Conservation (phyloP, 1,284 basidiomycete genomes). For the Pascua sp. region DNA sequence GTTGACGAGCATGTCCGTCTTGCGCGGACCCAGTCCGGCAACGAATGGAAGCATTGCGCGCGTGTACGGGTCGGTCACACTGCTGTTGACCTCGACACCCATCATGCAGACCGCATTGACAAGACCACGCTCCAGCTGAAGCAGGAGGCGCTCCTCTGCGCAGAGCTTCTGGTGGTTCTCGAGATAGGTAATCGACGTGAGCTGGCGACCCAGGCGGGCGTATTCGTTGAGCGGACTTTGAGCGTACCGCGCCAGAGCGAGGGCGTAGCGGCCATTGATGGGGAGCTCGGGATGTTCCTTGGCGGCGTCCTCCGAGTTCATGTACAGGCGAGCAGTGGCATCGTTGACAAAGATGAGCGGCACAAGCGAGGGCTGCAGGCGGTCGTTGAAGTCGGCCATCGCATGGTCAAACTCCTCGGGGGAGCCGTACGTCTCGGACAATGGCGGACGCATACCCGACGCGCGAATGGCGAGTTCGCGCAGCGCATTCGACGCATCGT, state of each 20-base stretch:
- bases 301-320: constrained; percentile 79
- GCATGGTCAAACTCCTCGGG: constrained; percentile 38
- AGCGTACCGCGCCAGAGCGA: constrained; percentile 87
- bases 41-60: constrained; percentile 84
- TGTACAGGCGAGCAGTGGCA: constrained; percentile 90
- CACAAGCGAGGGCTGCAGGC: constrained; percentile 46
- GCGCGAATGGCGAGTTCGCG: constrained; percentile 37
- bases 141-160: constrained; percentile 68
- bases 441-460: constrained; percentile 30
- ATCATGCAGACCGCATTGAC: constrained; percentile 87
- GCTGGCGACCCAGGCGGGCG: constrained; percentile 76
- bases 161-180: constrained; percentile 81
- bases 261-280: constrained; percentile 83
- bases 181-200: constrained; percentile 73
- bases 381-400: constrained; percentile 29
- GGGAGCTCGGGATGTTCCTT: constrained; percentile 82
- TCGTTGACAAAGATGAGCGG: constrained; percentile 84
- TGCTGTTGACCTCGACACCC: constrained; percentile 93
- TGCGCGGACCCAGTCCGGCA: constrained; percentile 90
- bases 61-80: constrained; percentile 81
- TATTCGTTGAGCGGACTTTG: constrained; percentile 95
- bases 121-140: constrained; percentile 77
- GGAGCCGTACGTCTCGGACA: constrained; percentile 29
- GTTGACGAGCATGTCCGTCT: constrained; percentile 80
- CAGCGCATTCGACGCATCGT: constrained; percentile 57